Conservation (phyloP, 352 stramenopile genomes). For the Globisporangium echinulatum region DNA sequence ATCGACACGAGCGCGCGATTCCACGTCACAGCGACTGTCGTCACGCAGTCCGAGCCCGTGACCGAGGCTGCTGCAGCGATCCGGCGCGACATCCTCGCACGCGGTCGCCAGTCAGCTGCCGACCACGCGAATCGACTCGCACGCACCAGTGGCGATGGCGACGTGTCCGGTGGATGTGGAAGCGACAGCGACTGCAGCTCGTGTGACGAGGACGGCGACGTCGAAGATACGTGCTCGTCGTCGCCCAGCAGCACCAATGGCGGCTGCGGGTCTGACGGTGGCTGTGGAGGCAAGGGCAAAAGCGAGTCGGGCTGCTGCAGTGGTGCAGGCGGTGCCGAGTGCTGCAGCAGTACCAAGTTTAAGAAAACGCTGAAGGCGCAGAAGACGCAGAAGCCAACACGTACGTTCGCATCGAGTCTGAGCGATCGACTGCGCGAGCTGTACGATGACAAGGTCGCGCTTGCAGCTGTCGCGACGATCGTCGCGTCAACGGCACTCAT, state of each 20-base stretch:
- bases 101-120: constrained; percentile 23
- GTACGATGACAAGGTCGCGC: constrained; percentile 46
- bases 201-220: constrained; percentile 6
- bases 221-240: constrained; percentile 15
- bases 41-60: constrained; percentile 48
- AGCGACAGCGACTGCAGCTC: constrained; percentile 17
- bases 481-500: constrained; percentile 47
- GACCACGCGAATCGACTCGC: constrained; percentile 26
- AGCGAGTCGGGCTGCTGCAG: constrained; percentile 10
- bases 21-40: constrained; percentile 61
- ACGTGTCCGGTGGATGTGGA: constrained; percentile 18
- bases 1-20: constrained; percentile 56
- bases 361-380: not conserved
- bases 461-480: constrained; percentile 39
- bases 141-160: constrained; percentile 14
- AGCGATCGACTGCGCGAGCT: constrained; percentile 17
- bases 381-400: not conserved
- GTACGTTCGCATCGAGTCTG: not conserved
- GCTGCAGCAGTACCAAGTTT: not conserved
- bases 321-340: constrained; percentile 4
- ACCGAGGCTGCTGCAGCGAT: constrained; percentile 44
- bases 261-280: constrained; percentile 8
- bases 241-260: too few relatives aligned
- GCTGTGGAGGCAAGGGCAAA: constrained; percentile 18
- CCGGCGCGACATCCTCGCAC: constrained; percentile 39